These are phyloP conservation scores for Fusarium buxicola DNA, from an alignment of 2,329 filamentous ascomycete genomes.

Conservation along the genomic window DNA sequence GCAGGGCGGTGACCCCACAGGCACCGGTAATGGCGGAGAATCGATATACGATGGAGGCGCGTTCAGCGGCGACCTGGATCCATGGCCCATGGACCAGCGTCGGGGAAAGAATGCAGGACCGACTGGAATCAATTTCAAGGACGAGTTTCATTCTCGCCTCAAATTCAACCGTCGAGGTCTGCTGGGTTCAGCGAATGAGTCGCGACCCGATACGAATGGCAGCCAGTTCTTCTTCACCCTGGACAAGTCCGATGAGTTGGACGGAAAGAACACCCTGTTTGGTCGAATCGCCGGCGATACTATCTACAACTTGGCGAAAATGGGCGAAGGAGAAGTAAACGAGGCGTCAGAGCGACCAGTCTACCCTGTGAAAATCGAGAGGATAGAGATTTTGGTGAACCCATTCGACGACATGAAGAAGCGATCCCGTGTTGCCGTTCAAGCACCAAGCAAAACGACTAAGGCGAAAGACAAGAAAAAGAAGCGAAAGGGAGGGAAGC, in stretches of 20 bases:
- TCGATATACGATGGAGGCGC: conserved; percentile 91
- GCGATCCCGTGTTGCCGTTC: conserved; percentile 68
- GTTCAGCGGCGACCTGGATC: conserved; percentile 77
- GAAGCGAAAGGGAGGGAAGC: conserved; percentile 81
- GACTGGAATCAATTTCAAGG: conserved; percentile 72
- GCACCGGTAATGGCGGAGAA: conserved; percentile 90
- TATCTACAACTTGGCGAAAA: conserved; percentile 94
- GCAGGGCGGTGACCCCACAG: conserved; percentile 94
- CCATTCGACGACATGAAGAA: conserved; percentile 86
- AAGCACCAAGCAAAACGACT: conserved; percentile 52
- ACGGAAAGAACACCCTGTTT: conserved; percentile 92
- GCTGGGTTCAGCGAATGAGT: conserved; percentile 95
- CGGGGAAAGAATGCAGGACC: conserved; percentile 70
- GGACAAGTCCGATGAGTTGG: conserved; percentile 84
- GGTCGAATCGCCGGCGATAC: conserved; percentile 92
- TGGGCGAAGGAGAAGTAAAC: conserved; percentile 86
- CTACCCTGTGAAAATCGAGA: conserved; percentile 84
- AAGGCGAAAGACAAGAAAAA: conserved; percentile 68
- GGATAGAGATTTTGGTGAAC: conserved; percentile 81
- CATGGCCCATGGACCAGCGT: conserved; percentile 75
- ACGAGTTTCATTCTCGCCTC: conserved; percentile 92
- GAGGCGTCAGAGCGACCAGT: conserved; percentile 84
- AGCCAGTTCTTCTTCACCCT: conserved; percentile 98
- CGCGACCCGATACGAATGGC: conserved; percentile 81
- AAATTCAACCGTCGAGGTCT: conserved; percentile 93